Evolutionary conservation across 164 flowering plant genomes (phyloP), one percentile per base, ranked within the genome.

Genomic region (Paratinospora sagittata): DNA sequence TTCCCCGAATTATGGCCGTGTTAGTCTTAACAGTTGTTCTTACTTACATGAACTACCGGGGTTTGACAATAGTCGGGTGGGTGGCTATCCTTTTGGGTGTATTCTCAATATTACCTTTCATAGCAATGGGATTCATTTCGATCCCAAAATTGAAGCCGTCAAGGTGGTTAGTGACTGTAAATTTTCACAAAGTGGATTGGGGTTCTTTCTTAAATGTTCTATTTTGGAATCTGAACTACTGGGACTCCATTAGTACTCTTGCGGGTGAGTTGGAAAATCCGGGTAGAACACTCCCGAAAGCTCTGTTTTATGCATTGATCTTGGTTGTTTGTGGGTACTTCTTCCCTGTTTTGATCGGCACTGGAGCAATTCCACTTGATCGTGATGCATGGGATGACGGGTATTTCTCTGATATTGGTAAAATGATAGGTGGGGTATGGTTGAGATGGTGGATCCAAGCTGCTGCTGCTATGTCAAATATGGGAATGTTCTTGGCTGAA

Each of bases 341-440:
- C 83, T 75, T 91, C 63, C 97, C 98, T 11, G 86, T 93, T 23
- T 84, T 91, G 34, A 93, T 92, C 0, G 98, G 98, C 30, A 93
- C 97, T 0, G 98, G 97, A 30, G 98, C 96, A n/a, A n/a, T n/a
- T n/a, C n/a, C n/a, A n/a, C n/a, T n/a, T n/a, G n/a, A n/a, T n/a
- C n/a, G n/a, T n/a, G n/a, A n/a, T n/a, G n/a, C n/a, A 69, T 93
- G 98, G 98, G 88, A 80, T 52, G 98, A 91, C 72, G 98, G 98
- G 8, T 93, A 91, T 76, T 93, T 91, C 81, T 93, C 98, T 0
- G 88, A 93, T 70, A 89, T 87, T 58, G 98, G 96, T 52, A 80
- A 87, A 86, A 30, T 91, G 78, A 88, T 93, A 21, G 98, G 97
- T 21, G 98, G 98, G 27, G 63, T 76, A 60, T 90, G 98, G 97